Conservation (phyloP, 2,329 filamentous ascomycete genomes). For the Seiridium unicorne region DNA sequence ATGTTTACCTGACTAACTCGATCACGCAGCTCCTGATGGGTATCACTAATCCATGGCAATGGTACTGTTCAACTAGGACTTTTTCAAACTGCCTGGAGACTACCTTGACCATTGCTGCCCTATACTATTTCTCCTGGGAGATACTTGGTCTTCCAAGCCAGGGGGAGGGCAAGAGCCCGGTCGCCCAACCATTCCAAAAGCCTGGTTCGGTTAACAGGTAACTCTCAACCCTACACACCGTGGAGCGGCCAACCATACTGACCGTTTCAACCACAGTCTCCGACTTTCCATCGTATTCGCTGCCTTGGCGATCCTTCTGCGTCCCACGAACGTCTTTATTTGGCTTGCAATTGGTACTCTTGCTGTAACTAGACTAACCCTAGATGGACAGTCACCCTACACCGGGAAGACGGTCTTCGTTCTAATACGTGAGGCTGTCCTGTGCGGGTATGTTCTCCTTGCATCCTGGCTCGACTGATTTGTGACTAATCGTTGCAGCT, state of each 20-base stretch:
- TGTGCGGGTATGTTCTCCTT: conserved; percentile 53
- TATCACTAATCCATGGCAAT: conserved; percentile 85
- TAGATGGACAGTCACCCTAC: conserved; percentile 39
- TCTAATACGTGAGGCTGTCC: conserved; percentile 60
- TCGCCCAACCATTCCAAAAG: conserved; percentile 26
- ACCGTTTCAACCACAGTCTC: conserved; percentile 38
- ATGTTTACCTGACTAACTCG: conserved; percentile 9
- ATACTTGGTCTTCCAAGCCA: conserved; percentile 47
- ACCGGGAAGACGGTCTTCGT: conserved; percentile 42
- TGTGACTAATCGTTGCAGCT: conserved; percentile 21
- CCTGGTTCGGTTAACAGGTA: conserved; percentile 29
- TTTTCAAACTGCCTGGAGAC: conserved; percentile 94
- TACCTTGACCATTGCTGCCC: conserved; percentile 76
- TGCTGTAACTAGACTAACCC: conserved; percentile 41
- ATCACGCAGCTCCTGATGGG: conserved; percentile 63
- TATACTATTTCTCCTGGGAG: conserved; percentile 86
- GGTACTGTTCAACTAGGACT: conserved; percentile 90
- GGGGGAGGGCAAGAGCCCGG: conserved; percentile 38
- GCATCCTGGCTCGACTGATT: conserved; percentile 25
- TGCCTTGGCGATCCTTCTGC: conserved; percentile 77
- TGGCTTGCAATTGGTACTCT: conserved; percentile 69
- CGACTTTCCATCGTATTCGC: conserved; percentile 71
- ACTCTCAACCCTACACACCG: neutral
- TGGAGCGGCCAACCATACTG: conserved; percentile 5
- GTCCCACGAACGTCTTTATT: conserved; percentile 85